Base-by-base conservation (phyloP, 495 filamentous ascomycete genomes). In the Podospora comata region DNA sequence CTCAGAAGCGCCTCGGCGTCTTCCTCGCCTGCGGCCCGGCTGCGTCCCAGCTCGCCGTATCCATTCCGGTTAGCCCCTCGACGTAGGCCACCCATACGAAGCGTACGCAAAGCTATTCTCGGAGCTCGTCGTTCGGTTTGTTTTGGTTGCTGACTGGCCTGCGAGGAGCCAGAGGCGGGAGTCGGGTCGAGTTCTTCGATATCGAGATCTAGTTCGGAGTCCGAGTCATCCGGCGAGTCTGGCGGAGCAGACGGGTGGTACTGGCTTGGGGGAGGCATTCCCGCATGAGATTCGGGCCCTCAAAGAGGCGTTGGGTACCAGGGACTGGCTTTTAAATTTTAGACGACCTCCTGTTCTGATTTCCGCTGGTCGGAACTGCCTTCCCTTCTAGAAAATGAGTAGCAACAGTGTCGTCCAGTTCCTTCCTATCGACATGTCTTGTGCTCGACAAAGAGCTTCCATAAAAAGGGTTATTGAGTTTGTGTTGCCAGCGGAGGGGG, bases 121-220 rank as follows among this genome's bases (percentile, higher is more conserved):
- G 88, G 83, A 39, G 82, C 80, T 79, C 69, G 79, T 77, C 81
- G 80, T 70, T 78, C 79, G 72, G 70, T 67, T 72, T 70, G 66
- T 68, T 66, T 72, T 39, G 78, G 74, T 60, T 80, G 74, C 61
- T 80, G 81, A 11, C 76, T 75, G 5, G 79, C 76, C 58, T 80
- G 74, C 19, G 83, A 73, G 19, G 83, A 73, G 20, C 83, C 78
- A 44, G 78, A 69, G 27, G 81, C 77, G 20, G 82, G 77, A 27
- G 77, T 77, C 18, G 88, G 89, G 70, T 91, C 90, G 53, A 93
- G 85, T 82, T 93, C 91, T 72, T 92, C 76, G 60, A 83, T 84
- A 68, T 93, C 89, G 62, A 92, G 81, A 68, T 93, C 89, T 65
- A 91, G 83, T 72, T 92, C 91, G 63, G 87, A 87, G 68, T 89